These are phyloP conservation scores for Fomitopsis pulvina DNA, from an alignment of 768 basidiomycete species.

Conservation along the genomic window DNA sequence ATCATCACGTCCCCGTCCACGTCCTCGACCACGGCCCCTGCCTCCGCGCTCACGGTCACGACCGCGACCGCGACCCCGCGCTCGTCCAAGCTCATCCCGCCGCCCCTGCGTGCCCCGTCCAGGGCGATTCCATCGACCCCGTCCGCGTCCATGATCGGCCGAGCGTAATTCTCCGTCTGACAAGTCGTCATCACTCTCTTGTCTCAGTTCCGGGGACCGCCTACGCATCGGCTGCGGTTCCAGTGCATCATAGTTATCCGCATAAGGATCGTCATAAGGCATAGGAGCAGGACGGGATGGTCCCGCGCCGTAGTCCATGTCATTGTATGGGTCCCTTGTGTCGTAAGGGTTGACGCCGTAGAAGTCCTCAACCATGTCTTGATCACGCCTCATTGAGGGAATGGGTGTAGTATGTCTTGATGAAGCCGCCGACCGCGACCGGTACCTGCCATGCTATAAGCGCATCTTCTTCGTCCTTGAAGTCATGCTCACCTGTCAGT, in stretches of 20 bases:
- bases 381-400: conserved; percentile 46
- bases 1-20: conserved; percentile 21
- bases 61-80: conserved; percentile 24
- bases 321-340: conserved; percentile 56
- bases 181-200: background rate
- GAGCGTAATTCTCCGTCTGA: conserved; percentile 1
- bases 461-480: background rate
- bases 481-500: conserved; percentile 45
- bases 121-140: conserved; percentile 9
- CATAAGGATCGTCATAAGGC: conserved; percentile 78
- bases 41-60: conserved; percentile 10
- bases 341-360: conserved; percentile 58
- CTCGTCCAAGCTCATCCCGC: conserved; percentile 27
- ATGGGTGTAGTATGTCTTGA: conserved; percentile 53
- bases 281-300: conserved; percentile 59
- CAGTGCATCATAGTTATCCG: conserved; percentile 22
- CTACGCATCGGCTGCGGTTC: conserved; percentile 1
- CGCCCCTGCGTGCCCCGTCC: conserved; percentile 5
- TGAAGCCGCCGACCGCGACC: conserved; percentile 36
- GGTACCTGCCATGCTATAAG: conserved; percentile 34
- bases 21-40: conserved; percentile 26
- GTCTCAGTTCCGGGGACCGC: background rate
- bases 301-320: conserved; percentile 50
- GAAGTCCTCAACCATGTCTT: conserved; percentile 47
- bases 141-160: conserved; percentile 10